Evolutionary conservation across 2,329 filamentous ascomycete species (phyloP).

Genomic region (Zarea fungicola): DNA sequence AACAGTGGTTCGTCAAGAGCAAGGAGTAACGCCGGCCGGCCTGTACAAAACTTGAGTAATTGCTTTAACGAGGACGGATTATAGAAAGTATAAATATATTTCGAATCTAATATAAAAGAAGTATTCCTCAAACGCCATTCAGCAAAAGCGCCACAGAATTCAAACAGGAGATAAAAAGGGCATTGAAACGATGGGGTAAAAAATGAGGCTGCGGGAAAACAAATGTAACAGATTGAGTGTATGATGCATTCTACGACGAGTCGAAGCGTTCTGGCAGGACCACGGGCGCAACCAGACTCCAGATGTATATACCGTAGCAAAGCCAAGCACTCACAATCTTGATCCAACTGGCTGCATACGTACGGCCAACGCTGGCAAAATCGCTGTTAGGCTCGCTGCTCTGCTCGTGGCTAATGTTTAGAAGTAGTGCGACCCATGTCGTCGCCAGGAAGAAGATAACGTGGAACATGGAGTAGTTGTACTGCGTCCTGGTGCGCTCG

Average conservation of each 20-base stretch:
- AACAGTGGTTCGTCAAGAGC: no score
- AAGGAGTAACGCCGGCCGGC: no score
- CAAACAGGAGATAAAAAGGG: background rate
- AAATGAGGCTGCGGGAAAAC: no score
- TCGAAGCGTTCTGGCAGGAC: constrained; percentile 84
- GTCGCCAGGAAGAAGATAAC: constrained; percentile 96
- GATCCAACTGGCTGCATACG: constrained; percentile 97
- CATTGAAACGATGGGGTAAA: no score
- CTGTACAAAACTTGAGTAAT: no score
- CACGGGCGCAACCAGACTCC: constrained; percentile 85
- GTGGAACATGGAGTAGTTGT: constrained; percentile 95
- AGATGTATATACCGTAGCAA: constrained; percentile 89
- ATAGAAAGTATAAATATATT: background rate
- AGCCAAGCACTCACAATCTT: constrained; percentile 98
- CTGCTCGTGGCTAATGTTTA: constrained; percentile 69
- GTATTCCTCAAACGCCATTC: background rate
- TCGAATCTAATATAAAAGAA: background rate
- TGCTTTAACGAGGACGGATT: background rate
- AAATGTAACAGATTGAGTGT: no score
- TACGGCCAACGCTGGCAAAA: constrained; percentile 89
- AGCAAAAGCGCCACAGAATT: background rate
- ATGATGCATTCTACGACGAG: constrained; percentile 30
- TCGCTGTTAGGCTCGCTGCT: constrained; percentile 54
- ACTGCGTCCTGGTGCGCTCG: constrained; percentile 83
- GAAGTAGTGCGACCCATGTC: constrained; percentile 87